Conservation (phyloP, 345 rosid genomes). For the Geranium brycei region DNA sequence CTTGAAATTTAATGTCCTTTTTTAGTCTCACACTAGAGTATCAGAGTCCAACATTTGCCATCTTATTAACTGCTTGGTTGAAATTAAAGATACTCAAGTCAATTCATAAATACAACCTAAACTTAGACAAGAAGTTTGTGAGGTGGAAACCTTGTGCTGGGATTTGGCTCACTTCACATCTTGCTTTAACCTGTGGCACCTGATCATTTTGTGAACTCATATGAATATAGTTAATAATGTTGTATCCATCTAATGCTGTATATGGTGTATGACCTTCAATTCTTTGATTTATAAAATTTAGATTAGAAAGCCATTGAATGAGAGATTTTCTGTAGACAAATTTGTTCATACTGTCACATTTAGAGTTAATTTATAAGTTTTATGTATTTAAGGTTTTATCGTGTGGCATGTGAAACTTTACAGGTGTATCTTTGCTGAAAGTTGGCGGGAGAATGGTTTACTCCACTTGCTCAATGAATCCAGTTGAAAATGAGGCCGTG, state of each 20-base stretch:
- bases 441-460: slow-evolving; percentile 96
- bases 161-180: background rate
- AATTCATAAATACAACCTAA: background rate
- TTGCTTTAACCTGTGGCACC: too few species aligned
- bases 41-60: background rate
- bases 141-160: too few species aligned
- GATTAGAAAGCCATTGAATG: too few species aligned
- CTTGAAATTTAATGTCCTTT: background rate
- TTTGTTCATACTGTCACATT: too few species aligned
- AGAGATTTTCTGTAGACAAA: too few species aligned
- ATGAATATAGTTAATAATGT: background rate
- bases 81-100: background rate
- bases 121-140: too few species aligned
- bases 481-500: slow-evolving; percentile 94
- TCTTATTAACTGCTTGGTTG: background rate
- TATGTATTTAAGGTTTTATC: background rate
- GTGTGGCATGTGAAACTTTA: slow-evolving; percentile 9
- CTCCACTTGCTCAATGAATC: slow-evolving; percentile 96
- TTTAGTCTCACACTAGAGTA: background rate
- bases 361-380: background rate
- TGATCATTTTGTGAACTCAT: too few species aligned
- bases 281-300: background rate
- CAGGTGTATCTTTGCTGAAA: slow-evolving; percentile 75
- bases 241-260: background rate
- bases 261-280: background rate